These are phyloP conservation scores for Kuraishia hungarica DNA, from an alignment of 805 yeast species.

Conservation along the genomic window DNA sequence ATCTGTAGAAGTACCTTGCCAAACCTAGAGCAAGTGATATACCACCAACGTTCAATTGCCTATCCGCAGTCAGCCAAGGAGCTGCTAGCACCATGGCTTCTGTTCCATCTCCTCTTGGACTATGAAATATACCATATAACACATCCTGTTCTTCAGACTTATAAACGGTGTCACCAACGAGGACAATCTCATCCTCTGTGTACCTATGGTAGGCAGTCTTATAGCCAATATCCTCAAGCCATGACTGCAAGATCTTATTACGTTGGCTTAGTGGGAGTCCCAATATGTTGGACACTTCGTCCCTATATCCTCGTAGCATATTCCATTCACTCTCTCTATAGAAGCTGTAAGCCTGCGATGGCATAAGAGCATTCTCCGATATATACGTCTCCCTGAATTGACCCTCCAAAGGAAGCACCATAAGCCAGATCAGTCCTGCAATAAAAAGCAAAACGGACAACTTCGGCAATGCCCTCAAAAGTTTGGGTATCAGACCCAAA, in stretches of 20 bases:
- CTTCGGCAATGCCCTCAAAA: constrained; percentile 32
- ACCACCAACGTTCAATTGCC: constrained; percentile 66
- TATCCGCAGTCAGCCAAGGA: constrained; percentile 71
- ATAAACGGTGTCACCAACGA: constrained; percentile 27
- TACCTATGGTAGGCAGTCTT: constrained; percentile 40
- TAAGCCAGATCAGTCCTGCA: constrained; percentile 49
- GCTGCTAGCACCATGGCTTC: constrained; percentile 89
- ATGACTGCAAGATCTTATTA: constrained; percentile 37
- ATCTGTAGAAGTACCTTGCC: constrained; percentile 70
- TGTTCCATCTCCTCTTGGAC: constrained; percentile 93
- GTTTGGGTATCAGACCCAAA: constrained; percentile 36
- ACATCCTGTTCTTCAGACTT: constrained; percentile 18
- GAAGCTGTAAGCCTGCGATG: constrained; percentile 89
- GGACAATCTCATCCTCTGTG: constrained; percentile 17
- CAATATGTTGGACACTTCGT: constrained; percentile 37
- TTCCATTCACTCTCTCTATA: constrained; percentile 96
- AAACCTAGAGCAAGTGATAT: constrained; percentile 63
- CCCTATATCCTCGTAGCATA: constrained; percentile 74
- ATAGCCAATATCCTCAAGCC: constrained; percentile 70
- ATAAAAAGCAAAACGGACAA: constrained; percentile 33
- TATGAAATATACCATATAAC: constrained; percentile 76
- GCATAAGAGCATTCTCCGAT: constrained; percentile 94
- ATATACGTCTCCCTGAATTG: constrained; percentile 78
- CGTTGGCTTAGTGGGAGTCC: constrained; percentile 21
- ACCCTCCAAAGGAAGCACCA: constrained; percentile 69